phyloP scores from a whole-genome alignment of 345 rosid species.

The Pistacia integerrima region DNA sequence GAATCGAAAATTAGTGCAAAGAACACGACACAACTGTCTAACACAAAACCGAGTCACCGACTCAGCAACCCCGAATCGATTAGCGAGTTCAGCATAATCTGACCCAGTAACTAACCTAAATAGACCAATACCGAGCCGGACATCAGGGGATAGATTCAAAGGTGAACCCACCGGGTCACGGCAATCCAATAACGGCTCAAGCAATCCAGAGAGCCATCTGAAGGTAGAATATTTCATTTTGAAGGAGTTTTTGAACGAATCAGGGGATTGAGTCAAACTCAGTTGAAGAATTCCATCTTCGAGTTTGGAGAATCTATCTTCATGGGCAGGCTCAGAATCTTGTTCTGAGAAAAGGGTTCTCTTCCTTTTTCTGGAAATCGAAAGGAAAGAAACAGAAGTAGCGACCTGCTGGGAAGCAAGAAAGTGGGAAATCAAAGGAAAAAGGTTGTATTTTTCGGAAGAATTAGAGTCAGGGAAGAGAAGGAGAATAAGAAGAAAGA shows the following conservation, averaged over 20 bases:
- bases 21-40: conserved; percentile 64
- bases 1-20: conserved; percentile 73
- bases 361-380: conserved; percentile 54
- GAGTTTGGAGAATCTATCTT: background rate
- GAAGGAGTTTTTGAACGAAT: conserved; percentile 48
- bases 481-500: conserved; percentile 39
- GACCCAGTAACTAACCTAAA: conserved; percentile 58
- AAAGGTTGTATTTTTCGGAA: conserved; percentile 21
- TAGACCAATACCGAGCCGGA: conserved; percentile 63
- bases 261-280: conserved; percentile 34
- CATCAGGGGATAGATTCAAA: conserved; percentile 57
- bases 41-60: conserved; percentile 60
- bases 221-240: conserved; percentile 60
- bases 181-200: conserved; percentile 70
- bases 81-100: conserved; percentile 46
- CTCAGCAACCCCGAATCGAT: conserved; percentile 58
- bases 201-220: conserved; percentile 68
- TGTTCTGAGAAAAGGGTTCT: conserved; percentile 37
- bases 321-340: conserved; percentile 36
- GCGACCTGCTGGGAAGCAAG: conserved; percentile 48
- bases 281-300: conserved; percentile 26
- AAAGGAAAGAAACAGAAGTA: conserved; percentile 38
- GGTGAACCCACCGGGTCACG: conserved; percentile 65
- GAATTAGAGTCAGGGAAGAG: conserved; percentile 33
- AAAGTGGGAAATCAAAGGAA: conserved; percentile 40